Evolutionary conservation across 139 green algal genomes (phyloP).

Genomic region (Picochlorum costavermella): DNA sequence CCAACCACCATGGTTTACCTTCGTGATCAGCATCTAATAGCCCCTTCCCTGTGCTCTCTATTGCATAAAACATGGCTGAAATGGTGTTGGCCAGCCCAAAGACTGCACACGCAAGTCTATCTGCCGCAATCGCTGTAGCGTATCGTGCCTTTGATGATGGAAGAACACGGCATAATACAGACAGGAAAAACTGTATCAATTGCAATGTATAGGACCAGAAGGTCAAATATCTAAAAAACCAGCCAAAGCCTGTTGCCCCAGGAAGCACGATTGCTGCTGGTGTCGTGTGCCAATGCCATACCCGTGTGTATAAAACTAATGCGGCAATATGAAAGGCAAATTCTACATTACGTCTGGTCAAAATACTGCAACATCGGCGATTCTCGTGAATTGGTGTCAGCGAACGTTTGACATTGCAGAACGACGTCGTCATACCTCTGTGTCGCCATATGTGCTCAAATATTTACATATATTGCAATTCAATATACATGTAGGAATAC

Average conservation of each 20-base stretch:
- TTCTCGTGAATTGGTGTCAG: background rate
- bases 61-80: constrained; percentile 55
- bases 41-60: constrained; percentile 42
- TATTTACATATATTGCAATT: no score
- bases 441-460: background rate
- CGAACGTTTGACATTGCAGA: background rate
- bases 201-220: constrained; percentile 68
- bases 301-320: constrained; percentile 29
- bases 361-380: constrained; percentile 14
- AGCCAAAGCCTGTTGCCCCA: constrained; percentile 58
- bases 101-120: constrained; percentile 51
- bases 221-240: constrained; percentile 73
- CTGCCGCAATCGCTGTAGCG: constrained; percentile 19
- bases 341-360: constrained; percentile 19
- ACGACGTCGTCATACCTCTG: background rate
- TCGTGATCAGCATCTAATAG: constrained; percentile 47
- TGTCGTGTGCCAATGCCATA: constrained; percentile 60
- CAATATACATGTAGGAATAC: no score
- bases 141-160: constrained; percentile 21
- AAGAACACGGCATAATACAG: constrained; percentile 21
- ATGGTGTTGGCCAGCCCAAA: constrained; percentile 63
- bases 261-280: constrained; percentile 40
- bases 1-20: constrained; percentile 48
- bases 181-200: constrained; percentile 38
- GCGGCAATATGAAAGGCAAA: constrained; percentile 32